Percentiles rank a stretch among this genome's conserved stretches.
phyloP scores from a whole-genome alignment of 1,284 basidiomycete species.

The Serendipita sp. region DNA sequence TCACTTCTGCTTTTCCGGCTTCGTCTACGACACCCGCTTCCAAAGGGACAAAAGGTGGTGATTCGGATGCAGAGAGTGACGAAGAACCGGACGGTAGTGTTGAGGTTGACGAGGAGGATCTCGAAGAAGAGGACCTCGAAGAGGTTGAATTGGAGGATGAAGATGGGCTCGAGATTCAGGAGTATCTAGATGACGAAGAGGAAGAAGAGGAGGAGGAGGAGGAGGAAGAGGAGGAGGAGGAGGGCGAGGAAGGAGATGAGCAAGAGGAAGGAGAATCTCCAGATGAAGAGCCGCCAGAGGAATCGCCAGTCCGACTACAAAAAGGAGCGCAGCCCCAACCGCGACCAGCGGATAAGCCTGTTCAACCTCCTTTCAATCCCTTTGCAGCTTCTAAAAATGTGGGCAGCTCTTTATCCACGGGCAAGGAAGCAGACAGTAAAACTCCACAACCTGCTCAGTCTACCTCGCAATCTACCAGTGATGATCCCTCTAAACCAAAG shows the following conservation, averaged over 20 bases:
- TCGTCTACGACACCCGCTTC: background rate
- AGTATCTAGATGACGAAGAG: constrained; percentile 11
- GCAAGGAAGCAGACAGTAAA: constrained; percentile 32
- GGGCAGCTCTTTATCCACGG: constrained; percentile 45
- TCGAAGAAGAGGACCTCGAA: background rate
- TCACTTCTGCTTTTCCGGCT: background rate
- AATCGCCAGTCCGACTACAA: constrained; percentile 16
- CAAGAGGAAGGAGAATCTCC: constrained; percentile 15
- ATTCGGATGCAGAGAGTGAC: background rate
- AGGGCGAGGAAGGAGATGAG: constrained; percentile 14
- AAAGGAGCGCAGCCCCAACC: background rate
- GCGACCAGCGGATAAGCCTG: constrained; percentile 9
- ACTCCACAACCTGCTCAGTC: background rate
- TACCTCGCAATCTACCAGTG: background rate
- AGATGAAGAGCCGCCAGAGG: constrained; percentile 19
- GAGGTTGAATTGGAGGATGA: constrained; percentile 9
- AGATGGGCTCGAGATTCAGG: constrained; percentile 8
- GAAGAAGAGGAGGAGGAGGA: constrained; percentile 17
- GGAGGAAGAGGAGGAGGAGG: constrained; percentile 17
- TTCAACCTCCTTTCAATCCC: background rate
- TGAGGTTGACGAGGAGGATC: constrained; percentile 13
- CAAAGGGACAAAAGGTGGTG: constrained; percentile 11
- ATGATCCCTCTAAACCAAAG: background rate
- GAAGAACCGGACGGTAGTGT: constrained; percentile 8
- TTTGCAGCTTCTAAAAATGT: constrained; percentile 29